phyloP scores from a whole-genome alignment of 2,329 filamentous ascomycete species.

The Ophiostoma fasciatum region DNA sequence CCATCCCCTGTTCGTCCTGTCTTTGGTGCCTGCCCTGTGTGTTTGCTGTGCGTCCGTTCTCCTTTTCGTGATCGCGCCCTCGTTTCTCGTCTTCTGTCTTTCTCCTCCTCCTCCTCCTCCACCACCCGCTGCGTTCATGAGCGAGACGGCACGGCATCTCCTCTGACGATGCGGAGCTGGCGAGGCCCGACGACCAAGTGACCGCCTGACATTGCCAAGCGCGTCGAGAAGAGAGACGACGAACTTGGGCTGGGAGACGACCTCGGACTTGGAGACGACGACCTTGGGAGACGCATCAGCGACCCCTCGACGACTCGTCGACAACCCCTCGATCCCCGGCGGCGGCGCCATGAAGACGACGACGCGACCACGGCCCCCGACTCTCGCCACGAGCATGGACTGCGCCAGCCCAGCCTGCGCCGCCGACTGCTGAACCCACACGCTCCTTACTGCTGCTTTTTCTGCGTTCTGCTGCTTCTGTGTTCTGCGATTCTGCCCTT shows the following conservation, averaged over 20 bases:
- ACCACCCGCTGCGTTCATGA: slow-evolving; percentile 7
- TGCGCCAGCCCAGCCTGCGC: slow-evolving; percentile 11
- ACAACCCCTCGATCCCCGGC: neutral
- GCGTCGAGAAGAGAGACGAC: no score
- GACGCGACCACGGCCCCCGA: slow-evolving; percentile 12
- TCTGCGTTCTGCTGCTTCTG: neutral
- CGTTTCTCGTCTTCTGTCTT: slow-evolving; percentile 1
- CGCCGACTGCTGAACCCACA: no score
- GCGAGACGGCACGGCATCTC: slow-evolving; percentile 7
- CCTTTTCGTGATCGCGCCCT: neutral
- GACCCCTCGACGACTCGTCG: no score
- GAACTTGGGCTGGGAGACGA: no score
- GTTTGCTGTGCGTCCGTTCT: neutral
- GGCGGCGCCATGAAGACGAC: slow-evolving; percentile 6
- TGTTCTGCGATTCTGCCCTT: no score
- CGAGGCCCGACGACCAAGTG: no score
- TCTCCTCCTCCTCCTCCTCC: neutral
- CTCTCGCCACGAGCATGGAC: slow-evolving; percentile 12
- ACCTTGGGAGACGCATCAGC: neutral
- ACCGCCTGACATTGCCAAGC: no score
- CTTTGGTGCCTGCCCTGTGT: neutral
- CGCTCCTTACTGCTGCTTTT: no score
- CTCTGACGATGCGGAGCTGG: slow-evolving; percentile 10
- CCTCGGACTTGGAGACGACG: neutral
- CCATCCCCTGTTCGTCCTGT: slow-evolving; percentile 15